Base-by-base conservation (phyloP, 129 eudicot genomes). In the Logfia minima region DNA sequence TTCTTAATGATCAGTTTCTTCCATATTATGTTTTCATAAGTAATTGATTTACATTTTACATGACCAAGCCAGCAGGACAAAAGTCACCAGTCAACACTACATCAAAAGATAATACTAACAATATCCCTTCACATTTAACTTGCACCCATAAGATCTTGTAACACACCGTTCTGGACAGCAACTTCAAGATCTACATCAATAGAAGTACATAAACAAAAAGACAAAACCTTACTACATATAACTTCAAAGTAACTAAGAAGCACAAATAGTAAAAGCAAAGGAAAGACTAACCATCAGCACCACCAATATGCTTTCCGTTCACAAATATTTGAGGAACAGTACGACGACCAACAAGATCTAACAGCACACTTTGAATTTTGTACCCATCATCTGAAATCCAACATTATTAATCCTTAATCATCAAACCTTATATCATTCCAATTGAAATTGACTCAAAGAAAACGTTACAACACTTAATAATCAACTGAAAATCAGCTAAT, bases 261-360 rank as follows among this genome's bases (percentile, higher is more conserved):
- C 62, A 78, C 62, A 31, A 55, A 7, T 37, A 67, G 16, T 6
- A 59, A 35, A 45, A 76, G 26, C 22, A 79, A 63, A 74, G 67
- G 74, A 78, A 32, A 66, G 75, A 73, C 89, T 77, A 74, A 92
- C 99, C 99, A 86, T 89, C 96, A 64, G 88, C 90, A 52, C 97
- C 99, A 35, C 99, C 99, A 60, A 92, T 76, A 86, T 95, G 99
- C 87, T 95, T 95, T 35, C 99, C 99, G 77, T 95, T 95, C 63
- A 95, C 96, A 83, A 95, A 95, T 68, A 92, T 85, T 80, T 95
- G 99, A 63, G 99, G 99, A 81, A 95, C 97, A 72, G 99, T 92
- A 60, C 90, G 90, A 52, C 91, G 95, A 28, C 99, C 99, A 52
- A 91, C 86, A 80, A 88, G 81, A 61, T 95, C 94, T 76, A 95